These are phyloP conservation scores for Mucor velutinosus DNA, from an alignment of 371 early-diverging fungal genomes.

Conservation along the genomic window DNA sequence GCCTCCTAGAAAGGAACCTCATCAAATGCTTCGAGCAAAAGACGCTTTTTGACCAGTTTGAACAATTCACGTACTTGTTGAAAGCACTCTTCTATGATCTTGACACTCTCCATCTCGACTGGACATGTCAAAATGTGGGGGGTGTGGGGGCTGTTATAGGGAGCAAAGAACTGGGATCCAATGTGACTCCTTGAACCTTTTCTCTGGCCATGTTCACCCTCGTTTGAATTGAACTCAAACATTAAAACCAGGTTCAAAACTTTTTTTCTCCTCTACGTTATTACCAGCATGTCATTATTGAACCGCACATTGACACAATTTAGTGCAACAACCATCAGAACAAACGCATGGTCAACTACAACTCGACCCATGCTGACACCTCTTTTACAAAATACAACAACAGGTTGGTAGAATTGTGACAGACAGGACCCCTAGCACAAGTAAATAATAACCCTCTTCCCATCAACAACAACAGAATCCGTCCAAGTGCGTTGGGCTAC, in stretches of 20 bases:
- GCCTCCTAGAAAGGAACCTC: too few relatives aligned
- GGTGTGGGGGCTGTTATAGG: background rate
- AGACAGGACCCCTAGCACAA: background rate
- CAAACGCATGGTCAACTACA: background rate
- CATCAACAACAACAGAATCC: constrained; percentile 7
- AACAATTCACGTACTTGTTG: too few relatives aligned
- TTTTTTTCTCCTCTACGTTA: background rate
- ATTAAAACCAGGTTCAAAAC: constrained; percentile 11
- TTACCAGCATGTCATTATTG: constrained; percentile 19
- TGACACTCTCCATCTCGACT: background rate
- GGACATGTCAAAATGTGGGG: background rate
- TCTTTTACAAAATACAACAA: constrained; percentile 17
- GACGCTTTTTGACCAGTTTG: too few relatives aligned
- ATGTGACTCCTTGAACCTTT: background rate
- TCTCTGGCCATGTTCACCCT: background rate
- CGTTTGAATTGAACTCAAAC: background rate
- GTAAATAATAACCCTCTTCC: background rate
- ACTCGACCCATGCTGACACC: constrained; percentile 14
- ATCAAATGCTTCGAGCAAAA: too few relatives aligned
- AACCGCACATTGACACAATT: constrained; percentile 23
- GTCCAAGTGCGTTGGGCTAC: constrained; percentile 87
- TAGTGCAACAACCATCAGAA: constrained; percentile 12
- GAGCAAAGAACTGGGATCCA: background rate
- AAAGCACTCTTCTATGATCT: too few relatives aligned
- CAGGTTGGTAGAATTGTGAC: constrained; percentile 7